Evolutionary conservation across 1,139 yeast genomes (phyloP), one percentile per base, ranked within the genome.

Genomic region (Geotrichum klebahnii): DNA sequence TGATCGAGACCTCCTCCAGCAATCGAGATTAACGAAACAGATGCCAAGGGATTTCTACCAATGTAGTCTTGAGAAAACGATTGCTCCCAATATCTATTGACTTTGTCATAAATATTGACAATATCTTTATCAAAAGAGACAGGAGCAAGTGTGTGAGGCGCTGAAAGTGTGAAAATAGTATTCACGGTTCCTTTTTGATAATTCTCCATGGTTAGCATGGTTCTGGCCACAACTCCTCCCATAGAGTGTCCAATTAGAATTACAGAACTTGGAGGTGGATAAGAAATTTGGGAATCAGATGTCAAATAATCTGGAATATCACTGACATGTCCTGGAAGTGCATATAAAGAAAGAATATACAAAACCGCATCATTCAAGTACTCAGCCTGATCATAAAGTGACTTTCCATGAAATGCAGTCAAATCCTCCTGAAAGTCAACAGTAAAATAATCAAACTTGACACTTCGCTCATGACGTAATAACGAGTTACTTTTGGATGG

Each of bases 371-470:
- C 97, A 62, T 94, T 92, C 53, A 87, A 68, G 65, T 85, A 92
- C 64, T 87, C 96, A 0, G 97, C 96, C 68, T 92, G 98, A 64
- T 92, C 97, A 40, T 89, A 70, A 75, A 92, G 74, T 1, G 97
- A 88, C 58, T 90, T 75, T 0, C 99, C 99, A 66, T 90, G 97
- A 66, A 92, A 87, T 0, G 98, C 98, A 0, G 97, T 89, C 59
- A 89, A 83, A 64, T 92, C 98, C 67, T 92, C 97, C 62, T 89
- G 88, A 69, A 92, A 92, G 64, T 92, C 97, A 1, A 95, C 95
- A 0, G 95, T 74, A 64, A 87, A 90, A 64, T 87, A 84, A 63
- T 89, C 97, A 48, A 84, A 68, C 58, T 31, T 28, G 24, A 20
- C n/a, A 14, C 9, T 37, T 19, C 20, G 17, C n/a, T 9, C 17